Evolutionary conservation across 1,139 yeast genomes (phyloP), one percentile per base, ranked within the genome.

Genomic region (Waltiozyma sp.): DNA sequence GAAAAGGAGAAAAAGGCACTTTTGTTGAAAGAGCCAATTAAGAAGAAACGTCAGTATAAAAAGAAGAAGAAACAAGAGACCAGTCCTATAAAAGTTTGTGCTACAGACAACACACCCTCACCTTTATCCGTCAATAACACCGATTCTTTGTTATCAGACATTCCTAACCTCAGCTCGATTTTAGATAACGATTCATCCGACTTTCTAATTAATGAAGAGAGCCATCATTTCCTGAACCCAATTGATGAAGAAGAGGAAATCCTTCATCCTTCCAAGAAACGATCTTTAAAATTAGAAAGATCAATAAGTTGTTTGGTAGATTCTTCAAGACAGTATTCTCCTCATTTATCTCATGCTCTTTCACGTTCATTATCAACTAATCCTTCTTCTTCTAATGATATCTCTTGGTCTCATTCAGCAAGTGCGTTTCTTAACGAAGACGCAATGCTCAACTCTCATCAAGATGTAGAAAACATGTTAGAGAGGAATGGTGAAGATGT

Each of bases 21-120:
- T n/a, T n/a, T n/a, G n/a, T n/a, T n/a, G n/a, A 33, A 33, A 15
- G 36, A 8, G 3, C 43, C 43, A n/a, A 47, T 49, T 3, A 45
- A 46, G 28, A 45, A 44, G 38, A 49, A 50, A 40, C 44, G 52
- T 23, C 50, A 47, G 35, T 50, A 51, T 39, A 49, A 49, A 38
- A 51, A 55, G 40, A 51, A 50, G 40, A 51, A 50, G 46, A 50
- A 50, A 33, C n/a, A 11, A 14, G 28, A 26, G 4, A n/a, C n/a
- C n/a, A n/a, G n/a, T n/a, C n/a, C n/a, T n/a, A n/a, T n/a, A n/a
- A n/a, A n/a, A n/a, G n/a, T n/a, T n/a, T n/a, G n/a, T n/a, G n/a
- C 28, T 26, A 7, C 28, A 26, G 28, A 10, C 31, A 23, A 35
- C 16, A 35, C 37, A 4, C 21, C 23, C 5, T 18, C 23, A 4